A percentile compares a stretch with the other conserved stretches of the same genome.
Conservation (phyloP, 768 basidiomycete species). For the Suillus paluster region DNA sequence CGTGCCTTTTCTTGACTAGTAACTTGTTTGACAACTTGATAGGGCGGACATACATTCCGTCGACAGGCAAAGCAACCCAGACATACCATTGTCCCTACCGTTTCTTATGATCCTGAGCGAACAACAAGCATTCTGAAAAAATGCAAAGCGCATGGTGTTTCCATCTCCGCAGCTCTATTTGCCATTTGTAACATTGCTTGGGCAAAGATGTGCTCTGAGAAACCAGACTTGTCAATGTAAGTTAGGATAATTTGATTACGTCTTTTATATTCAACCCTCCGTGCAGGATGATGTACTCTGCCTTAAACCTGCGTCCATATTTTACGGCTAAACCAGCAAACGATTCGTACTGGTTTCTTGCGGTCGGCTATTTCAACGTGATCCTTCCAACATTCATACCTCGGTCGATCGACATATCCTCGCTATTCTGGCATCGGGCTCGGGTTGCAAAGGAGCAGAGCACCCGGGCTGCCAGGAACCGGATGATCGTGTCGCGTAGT, state of each 20-base stretch:
- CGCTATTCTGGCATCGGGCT: constrained; percentile 78
- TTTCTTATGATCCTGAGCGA: constrained; percentile 55
- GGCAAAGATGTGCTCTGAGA: constrained; percentile 52
- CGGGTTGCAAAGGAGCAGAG: constrained; percentile 72
- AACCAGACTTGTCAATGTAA: constrained; percentile 57
- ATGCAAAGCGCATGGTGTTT: constrained; percentile 74
- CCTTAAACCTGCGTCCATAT: constrained; percentile 76
- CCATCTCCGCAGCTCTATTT: constrained; percentile 76
- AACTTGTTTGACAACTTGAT: background rate
- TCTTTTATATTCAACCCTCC: background rate
- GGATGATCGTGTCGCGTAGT: constrained; percentile 63
- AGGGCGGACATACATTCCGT: constrained; percentile 82
- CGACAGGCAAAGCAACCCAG: constrained; percentile 46
- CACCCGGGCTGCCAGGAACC: constrained; percentile 61
- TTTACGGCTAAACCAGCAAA: constrained; percentile 47
- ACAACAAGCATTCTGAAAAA: constrained; percentile 68
- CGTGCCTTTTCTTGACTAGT: constrained; percentile 6
- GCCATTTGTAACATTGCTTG: constrained; percentile 78
- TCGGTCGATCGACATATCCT: constrained; percentile 37
- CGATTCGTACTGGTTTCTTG: constrained; percentile 80
- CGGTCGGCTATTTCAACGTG: constrained; percentile 84
- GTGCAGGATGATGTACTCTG: constrained; percentile 81
- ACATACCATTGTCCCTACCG: constrained; percentile 71
- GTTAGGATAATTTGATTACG: constrained; percentile 18
- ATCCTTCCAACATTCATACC: constrained; percentile 77